Conservation (phyloP, 208 protist genomes). For the Crithidia thermophila region DNA sequence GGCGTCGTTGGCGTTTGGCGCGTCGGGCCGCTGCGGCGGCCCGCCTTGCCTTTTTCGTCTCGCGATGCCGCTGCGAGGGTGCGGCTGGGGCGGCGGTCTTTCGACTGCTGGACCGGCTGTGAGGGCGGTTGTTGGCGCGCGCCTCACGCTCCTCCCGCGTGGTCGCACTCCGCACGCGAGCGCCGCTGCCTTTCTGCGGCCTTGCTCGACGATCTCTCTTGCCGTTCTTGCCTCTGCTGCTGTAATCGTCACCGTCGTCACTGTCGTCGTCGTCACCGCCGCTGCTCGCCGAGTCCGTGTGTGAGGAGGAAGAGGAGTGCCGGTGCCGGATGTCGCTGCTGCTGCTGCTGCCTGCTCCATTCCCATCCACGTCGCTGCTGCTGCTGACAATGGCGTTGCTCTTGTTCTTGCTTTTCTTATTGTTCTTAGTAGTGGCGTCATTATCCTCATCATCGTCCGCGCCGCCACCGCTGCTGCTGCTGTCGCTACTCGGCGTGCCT, state of each 20-base stretch:
- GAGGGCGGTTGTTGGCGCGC: too few relatives aligned
- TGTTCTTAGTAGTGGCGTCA: neutral
- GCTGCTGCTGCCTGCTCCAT: too few relatives aligned
- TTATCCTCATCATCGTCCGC: neutral
- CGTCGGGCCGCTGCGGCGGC: neutral
- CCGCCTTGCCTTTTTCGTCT: neutral
- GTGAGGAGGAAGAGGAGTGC: neutral
- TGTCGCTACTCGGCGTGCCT: neutral
- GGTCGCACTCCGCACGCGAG: too few relatives aligned
- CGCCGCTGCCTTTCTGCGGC: neutral
- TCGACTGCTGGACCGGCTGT: too few relatives aligned
- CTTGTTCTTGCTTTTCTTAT: neutral
- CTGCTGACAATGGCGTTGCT: neutral
- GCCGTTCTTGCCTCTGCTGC: neutral
- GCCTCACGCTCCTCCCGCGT: conserved; percentile 3
- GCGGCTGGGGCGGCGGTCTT: too few relatives aligned
- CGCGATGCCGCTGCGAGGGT: neutral
- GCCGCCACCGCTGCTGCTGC: neutral
- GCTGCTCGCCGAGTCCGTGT: neutral
- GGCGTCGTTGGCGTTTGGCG: neutral
- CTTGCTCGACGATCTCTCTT: neutral
- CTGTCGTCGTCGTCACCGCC: neutral
- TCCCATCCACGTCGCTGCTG: neutral
- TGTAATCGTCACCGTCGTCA: neutral
- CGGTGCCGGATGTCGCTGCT: too few relatives aligned